Conservation (phyloP, 352 stramenopile genomes). For the Pythium plurisporium region DNA sequence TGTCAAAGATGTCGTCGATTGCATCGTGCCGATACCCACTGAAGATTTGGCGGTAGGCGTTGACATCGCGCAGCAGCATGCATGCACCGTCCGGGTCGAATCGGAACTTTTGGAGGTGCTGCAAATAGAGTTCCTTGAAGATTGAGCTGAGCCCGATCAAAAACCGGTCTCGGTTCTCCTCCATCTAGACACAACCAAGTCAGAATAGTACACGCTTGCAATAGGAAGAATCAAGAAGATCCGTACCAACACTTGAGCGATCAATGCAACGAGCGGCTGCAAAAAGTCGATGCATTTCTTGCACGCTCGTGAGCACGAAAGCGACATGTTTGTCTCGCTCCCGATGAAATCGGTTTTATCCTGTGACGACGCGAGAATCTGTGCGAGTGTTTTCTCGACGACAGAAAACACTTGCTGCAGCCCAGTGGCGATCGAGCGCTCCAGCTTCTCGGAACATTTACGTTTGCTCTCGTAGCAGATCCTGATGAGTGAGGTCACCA, state of each 20-base stretch:
- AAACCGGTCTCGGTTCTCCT: slow-evolving; percentile 64
- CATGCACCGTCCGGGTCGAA: slow-evolving; percentile 81
- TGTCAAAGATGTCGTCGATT: slow-evolving; percentile 68
- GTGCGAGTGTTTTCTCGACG: slow-evolving; percentile 52
- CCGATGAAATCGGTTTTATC: slow-evolving; percentile 77
- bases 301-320: slow-evolving; percentile 66
- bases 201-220: background rate
- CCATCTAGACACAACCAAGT: slow-evolving; percentile 24
- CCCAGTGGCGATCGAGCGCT: slow-evolving; percentile 38
- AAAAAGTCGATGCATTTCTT: slow-evolving; percentile 71
- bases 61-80: slow-evolving; percentile 77
- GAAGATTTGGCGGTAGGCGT: slow-evolving; percentile 69
- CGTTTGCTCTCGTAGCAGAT: slow-evolving; percentile 79
- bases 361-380: slow-evolving; percentile 50
- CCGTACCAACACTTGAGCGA: slow-evolving; percentile 56
- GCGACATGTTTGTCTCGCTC: slow-evolving; percentile 65
- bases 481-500: slow-evolving; percentile 20
- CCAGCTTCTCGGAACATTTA: slow-evolving; percentile 60
- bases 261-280: slow-evolving; percentile 45
- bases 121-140: slow-evolving; percentile 76
- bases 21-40: slow-evolving; percentile 32
- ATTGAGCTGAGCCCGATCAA: slow-evolving; percentile 39
- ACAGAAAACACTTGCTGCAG: slow-evolving; percentile 55
- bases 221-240: background rate
- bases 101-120: slow-evolving; percentile 68